Evolutionary conservation across 306 rosid species (phyloP).

Genomic region (Lotus japonicus): DNA sequence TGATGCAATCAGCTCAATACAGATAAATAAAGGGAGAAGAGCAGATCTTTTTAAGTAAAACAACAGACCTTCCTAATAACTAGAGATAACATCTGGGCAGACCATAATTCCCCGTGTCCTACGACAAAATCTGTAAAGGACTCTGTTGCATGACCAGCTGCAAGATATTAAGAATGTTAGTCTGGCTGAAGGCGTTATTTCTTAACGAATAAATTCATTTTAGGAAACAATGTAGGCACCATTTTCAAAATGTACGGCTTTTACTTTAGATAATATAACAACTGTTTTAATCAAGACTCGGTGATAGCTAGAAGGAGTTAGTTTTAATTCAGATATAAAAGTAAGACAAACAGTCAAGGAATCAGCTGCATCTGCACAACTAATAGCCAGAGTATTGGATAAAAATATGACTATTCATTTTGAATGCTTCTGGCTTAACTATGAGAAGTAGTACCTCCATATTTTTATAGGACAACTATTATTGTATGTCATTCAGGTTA

Average conservation of each 20-base stretch:
- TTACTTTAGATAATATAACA: conserved; percentile 1
- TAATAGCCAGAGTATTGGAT: neutral
- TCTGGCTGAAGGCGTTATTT: conserved; percentile 12
- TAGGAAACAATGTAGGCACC: neutral
- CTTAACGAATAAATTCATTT: conserved; percentile 7
- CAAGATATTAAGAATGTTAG: conserved; percentile 30
- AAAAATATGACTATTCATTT: neutral
- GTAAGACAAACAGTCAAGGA: neutral
- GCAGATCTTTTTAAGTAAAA: conserved; percentile 7
- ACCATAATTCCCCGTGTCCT: conserved; percentile 99
- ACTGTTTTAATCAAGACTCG: neutral
- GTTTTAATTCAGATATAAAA: neutral
- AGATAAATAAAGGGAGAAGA: conserved; percentile 1
- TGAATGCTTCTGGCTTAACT: neutral
- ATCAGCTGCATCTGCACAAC: neutral
- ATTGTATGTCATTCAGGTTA: neutral
- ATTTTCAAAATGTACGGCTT: neutral
- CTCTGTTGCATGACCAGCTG: conserved; percentile 99
- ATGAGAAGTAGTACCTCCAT: neutral
- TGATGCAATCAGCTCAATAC: conserved; percentile 9
- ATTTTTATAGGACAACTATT: neutral
- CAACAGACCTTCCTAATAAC: conserved; percentile 67
- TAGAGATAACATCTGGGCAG: conserved; percentile 78
- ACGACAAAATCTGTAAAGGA: conserved; percentile 96
- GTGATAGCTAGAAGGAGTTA: neutral